phyloP scores from a whole-genome alignment of 2,329 filamentous ascomycete species.

The Penicillium sp. region DNA sequence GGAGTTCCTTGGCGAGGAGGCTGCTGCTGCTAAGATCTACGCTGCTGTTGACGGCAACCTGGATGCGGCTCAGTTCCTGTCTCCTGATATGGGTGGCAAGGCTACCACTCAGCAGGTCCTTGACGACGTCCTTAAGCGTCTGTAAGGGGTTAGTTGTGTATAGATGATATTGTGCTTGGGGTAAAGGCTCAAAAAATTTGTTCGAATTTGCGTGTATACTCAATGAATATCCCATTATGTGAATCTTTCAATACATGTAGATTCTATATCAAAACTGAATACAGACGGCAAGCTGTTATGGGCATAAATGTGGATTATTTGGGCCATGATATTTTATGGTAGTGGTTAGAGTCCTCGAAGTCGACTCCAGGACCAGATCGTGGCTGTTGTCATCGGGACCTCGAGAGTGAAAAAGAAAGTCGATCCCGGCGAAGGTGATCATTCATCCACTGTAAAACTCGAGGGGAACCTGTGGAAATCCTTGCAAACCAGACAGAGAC shows the following conservation, averaged over 20 bases:
- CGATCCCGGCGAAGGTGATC: no score
- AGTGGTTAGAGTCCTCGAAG: no score
- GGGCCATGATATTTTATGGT: no score
- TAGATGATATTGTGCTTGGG: conserved; percentile 5
- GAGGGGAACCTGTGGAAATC: no score
- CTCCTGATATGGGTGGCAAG: conserved; percentile 85
- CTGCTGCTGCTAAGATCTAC: conserved; percentile 86
- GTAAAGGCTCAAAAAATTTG: background rate
- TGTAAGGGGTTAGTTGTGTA: conserved; percentile 55
- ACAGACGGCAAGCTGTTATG: background rate
- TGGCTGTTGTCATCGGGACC: no score
- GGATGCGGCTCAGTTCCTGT: conserved; percentile 77
- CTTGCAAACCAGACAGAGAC: no score
- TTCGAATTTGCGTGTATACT: background rate
- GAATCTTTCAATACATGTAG: background rate
- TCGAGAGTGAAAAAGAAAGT: no score
- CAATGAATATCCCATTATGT: background rate
- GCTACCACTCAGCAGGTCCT: conserved; percentile 85
- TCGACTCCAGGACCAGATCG: no score
- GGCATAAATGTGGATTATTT: no score
- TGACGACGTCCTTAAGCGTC: conserved; percentile 77
- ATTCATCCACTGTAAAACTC: no score
- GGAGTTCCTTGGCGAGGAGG: conserved; percentile 87
- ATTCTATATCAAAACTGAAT: background rate
- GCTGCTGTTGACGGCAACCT: conserved; percentile 87